These are phyloP conservation scores for Scedosporium boydii DNA, from an alignment of 2,329 filamentous ascomycete species.

Conservation along the genomic window DNA sequence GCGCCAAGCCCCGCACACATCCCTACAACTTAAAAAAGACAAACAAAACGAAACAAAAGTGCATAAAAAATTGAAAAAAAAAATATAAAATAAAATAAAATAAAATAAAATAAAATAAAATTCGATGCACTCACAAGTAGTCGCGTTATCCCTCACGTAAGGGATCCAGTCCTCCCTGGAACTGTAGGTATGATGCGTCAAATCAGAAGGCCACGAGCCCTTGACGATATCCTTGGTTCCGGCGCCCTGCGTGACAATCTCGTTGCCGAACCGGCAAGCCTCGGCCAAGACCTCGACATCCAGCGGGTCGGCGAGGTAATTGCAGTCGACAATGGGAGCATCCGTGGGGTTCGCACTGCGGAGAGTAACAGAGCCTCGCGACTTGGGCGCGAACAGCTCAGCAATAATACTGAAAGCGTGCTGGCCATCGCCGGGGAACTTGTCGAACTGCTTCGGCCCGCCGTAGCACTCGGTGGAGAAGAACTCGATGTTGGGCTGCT, in stretches of 20 bases:
- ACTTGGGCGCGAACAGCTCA: too few relatives aligned
- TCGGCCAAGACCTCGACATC: constrained; percentile 51
- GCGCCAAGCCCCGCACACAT: too few relatives aligned
- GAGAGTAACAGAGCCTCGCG: too few relatives aligned
- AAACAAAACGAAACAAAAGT: too few relatives aligned
- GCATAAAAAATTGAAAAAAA: too few relatives aligned
- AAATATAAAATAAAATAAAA: too few relatives aligned
- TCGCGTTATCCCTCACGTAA: constrained; percentile 48
- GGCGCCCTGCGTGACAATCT: constrained; percentile 46
- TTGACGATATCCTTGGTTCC: constrained; percentile 51
- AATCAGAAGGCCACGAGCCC: constrained; percentile 46
- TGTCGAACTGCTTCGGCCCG: constrained; percentile 46
- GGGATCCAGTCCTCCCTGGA: constrained; percentile 48
- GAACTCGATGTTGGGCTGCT: constrained; percentile 52
- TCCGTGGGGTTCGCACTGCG: too few relatives aligned
- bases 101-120: too few relatives aligned
- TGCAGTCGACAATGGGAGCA: too few relatives aligned
- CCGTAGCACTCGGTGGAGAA: constrained; percentile 55
- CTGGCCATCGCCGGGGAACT: constrained; percentile 42
- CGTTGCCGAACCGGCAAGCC: constrained; percentile 48
- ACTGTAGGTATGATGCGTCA: constrained; percentile 41
- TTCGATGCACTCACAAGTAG: constrained; percentile 37
- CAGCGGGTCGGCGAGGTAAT: constrained; percentile 44
- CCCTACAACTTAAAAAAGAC: too few relatives aligned
- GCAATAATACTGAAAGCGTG: constrained; percentile 22